phyloP scores from a whole-genome alignment of 306 rosid genomes.

The Mimosa pudica region DNA sequence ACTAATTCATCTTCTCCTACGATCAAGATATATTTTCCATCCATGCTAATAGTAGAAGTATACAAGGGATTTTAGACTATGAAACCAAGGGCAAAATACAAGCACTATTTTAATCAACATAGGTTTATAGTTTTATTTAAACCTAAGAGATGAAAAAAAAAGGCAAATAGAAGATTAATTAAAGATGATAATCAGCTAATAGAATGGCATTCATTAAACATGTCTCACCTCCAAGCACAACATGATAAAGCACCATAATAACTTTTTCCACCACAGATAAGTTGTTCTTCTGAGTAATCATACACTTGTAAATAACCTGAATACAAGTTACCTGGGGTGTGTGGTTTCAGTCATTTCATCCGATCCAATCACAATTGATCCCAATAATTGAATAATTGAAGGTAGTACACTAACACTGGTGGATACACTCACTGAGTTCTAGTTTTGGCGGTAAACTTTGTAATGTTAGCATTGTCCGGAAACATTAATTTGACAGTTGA shows the following conservation, averaged over 20 bases:
- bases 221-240: slow-evolving; percentile 91
- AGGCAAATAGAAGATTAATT: slow-evolving; percentile 26
- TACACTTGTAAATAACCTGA: slow-evolving; percentile 62
- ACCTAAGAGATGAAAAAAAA: slow-evolving; percentile 2
- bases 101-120: neutral
- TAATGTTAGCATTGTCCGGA: neutral
- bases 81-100: neutral
- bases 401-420: too few relatives aligned
- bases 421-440: neutral
- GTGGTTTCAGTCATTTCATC: neutral
- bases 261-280: slow-evolving; percentile 94
- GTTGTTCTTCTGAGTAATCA: slow-evolving; percentile 86
- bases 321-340: slow-evolving; percentile 16
- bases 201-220: slow-evolving; percentile 30
- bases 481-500: neutral
- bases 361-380: too few relatives aligned
- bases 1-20: slow-evolving; percentile 99
- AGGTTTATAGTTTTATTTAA: slow-evolving; percentile 19
- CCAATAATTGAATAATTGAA: neutral
- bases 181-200: slow-evolving; percentile 25
- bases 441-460: neutral
- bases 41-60: slow-evolving; percentile 57
- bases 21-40: slow-evolving; percentile 90
- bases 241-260: slow-evolving; percentile 96
- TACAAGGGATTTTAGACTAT: slow-evolving; percentile 17